phyloP scores from a whole-genome alignment of 1,139 yeast genomes.

The Debaryomyces subglobosus region DNA sequence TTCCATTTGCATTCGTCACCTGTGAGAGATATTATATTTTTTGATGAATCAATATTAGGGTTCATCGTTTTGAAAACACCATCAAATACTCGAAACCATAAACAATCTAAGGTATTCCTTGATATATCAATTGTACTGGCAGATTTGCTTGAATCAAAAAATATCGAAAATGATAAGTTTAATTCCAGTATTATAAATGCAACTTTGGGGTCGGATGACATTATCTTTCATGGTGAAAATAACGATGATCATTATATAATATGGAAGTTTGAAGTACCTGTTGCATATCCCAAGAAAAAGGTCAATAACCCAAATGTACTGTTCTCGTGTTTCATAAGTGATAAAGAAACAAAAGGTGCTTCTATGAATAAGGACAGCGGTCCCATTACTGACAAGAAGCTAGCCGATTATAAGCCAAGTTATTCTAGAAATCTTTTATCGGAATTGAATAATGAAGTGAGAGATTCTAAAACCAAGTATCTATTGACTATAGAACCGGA shows the following conservation, averaged over 20 bases:
- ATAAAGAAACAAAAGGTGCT: slow-evolving; percentile 11
- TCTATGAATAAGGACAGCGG: slow-evolving; percentile 1
- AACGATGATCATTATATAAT: slow-evolving; percentile 19
- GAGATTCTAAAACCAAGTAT: neutral
- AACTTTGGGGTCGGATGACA: slow-evolving; percentile 16
- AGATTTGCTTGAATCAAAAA: slow-evolving; percentile 19
- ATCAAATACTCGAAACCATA: slow-evolving; percentile 9
- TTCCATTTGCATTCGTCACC: slow-evolving; percentile 1
- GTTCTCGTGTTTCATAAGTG: slow-evolving; percentile 27
- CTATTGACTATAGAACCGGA: slow-evolving; percentile 3
- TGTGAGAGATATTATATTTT: slow-evolving; percentile 25
- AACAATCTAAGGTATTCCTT: slow-evolving; percentile 21
- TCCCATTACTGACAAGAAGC: slow-evolving; percentile 9
- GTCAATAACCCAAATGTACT: slow-evolving; percentile 33
- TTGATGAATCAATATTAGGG: slow-evolving; percentile 44
- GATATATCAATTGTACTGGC: slow-evolving; percentile 35
- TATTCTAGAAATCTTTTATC: slow-evolving; percentile 24
- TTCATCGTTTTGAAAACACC: slow-evolving; percentile 28
- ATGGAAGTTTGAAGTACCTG: slow-evolving; percentile 40
- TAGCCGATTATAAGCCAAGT: slow-evolving; percentile 27
- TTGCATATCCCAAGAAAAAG: slow-evolving; percentile 41
- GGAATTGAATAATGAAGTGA: slow-evolving; percentile 27
- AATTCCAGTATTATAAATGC: slow-evolving; percentile 21
- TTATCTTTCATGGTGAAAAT: slow-evolving; percentile 14
- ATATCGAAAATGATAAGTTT: slow-evolving; percentile 11